Conservation (phyloP, 129 eudicot species). For the Rutidosis leptorrhynchoides region DNA sequence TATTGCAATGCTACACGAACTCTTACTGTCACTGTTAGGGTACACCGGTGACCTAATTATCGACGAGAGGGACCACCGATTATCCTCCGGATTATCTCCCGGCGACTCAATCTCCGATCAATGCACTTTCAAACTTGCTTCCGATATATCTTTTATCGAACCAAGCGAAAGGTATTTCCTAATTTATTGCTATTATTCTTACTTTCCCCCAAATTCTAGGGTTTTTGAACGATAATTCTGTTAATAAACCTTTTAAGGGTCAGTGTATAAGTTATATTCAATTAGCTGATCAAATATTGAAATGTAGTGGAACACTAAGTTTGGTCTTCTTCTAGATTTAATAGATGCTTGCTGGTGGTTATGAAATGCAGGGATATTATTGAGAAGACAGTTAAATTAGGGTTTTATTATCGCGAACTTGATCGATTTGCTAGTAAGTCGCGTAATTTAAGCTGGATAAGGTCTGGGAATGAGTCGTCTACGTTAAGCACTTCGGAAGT, state of each 20-base stretch:
- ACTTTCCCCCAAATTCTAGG: constrained; percentile 17
- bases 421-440: constrained; percentile 79
- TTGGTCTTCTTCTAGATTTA: not conserved
- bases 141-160: constrained; percentile 69
- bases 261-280: not conserved
- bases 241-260: not conserved
- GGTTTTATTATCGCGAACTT: constrained; percentile 89
- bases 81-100: constrained; percentile 35
- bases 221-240: constrained; percentile 4
- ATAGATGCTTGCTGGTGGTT: constrained; percentile 10
- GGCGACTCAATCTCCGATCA: constrained; percentile 50
- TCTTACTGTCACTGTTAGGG: constrained; percentile 74
- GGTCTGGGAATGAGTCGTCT: constrained; percentile 48
- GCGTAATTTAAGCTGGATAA: constrained; percentile 94
- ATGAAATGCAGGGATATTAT: constrained; percentile 72
- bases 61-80: constrained; percentile 67
- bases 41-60: constrained; percentile 95
- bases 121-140: constrained; percentile 79
- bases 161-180: constrained; percentile 62
- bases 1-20: constrained; percentile 75
- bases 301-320: not conserved
- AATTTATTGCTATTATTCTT: not conserved
- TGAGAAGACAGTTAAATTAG: constrained; percentile 74
- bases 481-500: constrained; percentile 36
- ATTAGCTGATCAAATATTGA: constrained; percentile 6